Percentiles rank a stretch among this genome's conserved stretches.
phyloP scores from a whole-genome alignment of 805 yeast species.

The Lachancea mirantina region DNA sequence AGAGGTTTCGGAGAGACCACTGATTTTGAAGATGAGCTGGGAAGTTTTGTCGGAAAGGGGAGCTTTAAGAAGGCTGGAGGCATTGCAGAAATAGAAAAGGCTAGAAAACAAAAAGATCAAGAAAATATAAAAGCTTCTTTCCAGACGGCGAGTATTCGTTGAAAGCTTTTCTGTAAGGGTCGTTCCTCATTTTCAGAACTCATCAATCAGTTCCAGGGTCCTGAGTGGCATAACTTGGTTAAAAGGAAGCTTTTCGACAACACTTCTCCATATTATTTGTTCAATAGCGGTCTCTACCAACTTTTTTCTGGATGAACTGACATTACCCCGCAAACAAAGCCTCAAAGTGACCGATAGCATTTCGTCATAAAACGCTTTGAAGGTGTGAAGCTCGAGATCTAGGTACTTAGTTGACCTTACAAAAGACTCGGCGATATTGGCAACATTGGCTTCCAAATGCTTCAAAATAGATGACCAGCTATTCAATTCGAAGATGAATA shows the following conservation, averaged over 20 bases:
- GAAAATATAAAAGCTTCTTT: slow-evolving; percentile 55
- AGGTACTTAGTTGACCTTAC: no score
- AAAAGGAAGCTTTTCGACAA: no score
- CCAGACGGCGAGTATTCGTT: slow-evolving; percentile 5
- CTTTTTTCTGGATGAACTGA: no score
- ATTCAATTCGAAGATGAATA: slow-evolving; percentile 21
- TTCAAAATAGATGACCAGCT: slow-evolving; percentile 15
- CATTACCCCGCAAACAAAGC: no score
- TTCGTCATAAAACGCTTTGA: not conserved
- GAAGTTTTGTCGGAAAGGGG: slow-evolving; percentile 71
- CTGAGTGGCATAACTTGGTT: no score
- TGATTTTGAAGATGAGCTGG: slow-evolving; percentile 79
- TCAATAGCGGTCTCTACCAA: no score
- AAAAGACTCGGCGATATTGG: slow-evolving; percentile 19
- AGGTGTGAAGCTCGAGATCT: not conserved
- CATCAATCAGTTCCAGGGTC: no score
- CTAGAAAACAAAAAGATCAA: slow-evolving; percentile 59
- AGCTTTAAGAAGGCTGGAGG: slow-evolving; percentile 83
- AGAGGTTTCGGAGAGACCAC: slow-evolving; percentile 47
- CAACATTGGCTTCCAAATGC: slow-evolving; percentile 14
- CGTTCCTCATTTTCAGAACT: slow-evolving; percentile 3
- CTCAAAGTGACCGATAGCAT: no score
- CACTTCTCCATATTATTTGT: no score
- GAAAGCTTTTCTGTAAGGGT: slow-evolving; percentile 1
- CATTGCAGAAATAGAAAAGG: slow-evolving; percentile 73